Evolutionary conservation across 768 basidiomycete species (phyloP).

Genomic region (Dioszegia hungarica): DNA sequence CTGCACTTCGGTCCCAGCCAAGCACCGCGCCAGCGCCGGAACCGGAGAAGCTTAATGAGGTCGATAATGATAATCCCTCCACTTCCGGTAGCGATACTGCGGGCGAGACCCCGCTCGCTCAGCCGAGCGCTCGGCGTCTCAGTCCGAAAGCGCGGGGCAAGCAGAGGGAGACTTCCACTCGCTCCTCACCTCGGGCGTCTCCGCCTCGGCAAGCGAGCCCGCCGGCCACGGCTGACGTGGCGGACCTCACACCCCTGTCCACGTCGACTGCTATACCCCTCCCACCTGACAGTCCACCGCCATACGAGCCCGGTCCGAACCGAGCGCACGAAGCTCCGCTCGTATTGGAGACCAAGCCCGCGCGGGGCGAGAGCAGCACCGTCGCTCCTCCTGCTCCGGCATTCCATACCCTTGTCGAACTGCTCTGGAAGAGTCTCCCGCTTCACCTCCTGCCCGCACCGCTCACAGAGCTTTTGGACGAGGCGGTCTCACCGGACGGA

Average conservation of each 20-base stretch:
- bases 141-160: slow-evolving; percentile 5
- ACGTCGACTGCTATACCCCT: neutral
- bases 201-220: neutral
- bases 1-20: neutral
- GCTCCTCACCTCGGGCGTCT: neutral
- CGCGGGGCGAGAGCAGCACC: too few species aligned
- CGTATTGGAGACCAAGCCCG: too few species aligned
- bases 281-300: slow-evolving; percentile 34
- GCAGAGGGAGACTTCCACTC: slow-evolving; percentile 4
- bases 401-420: too few species aligned
- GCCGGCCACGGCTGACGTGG: neutral
- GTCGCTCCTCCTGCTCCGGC: neutral
- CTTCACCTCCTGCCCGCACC: neutral
- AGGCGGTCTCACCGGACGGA: too few species aligned
- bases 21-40: neutral
- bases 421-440: neutral
- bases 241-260: neutral
- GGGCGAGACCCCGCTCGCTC: slow-evolving; percentile 8
- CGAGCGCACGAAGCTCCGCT: too few species aligned
- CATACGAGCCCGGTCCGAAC: slow-evolving; percentile 27
- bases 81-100: slow-evolving; percentile 33
- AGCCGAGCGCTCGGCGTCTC: slow-evolving; percentile 6
- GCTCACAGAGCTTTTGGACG: neutral
- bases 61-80: slow-evolving; percentile 45
- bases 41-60: slow-evolving; percentile 14